Percentiles rank a stretch among this genome's conserved stretches.
Conservation (phyloP, 306 rosid species). For the Geum urbanum region DNA sequence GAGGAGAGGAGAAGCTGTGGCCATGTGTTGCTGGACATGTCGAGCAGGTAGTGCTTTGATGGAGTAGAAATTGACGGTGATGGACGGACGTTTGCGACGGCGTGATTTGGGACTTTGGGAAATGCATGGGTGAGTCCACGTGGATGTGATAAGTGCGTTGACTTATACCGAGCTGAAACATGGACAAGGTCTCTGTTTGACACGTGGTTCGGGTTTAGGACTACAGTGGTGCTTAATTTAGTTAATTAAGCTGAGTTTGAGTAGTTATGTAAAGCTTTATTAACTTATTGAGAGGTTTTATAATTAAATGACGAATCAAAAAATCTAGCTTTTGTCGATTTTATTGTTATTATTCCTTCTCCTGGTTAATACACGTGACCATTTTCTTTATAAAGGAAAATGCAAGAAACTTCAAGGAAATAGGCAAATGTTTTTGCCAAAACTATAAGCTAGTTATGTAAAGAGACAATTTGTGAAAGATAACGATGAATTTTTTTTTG, state of each 20-base stretch:
- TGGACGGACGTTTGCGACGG: background rate
- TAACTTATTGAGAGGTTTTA: background rate
- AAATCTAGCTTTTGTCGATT: background rate
- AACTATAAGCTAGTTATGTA: background rate
- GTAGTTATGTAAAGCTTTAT: no score
- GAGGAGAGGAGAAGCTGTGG: background rate
- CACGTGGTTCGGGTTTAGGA: background rate
- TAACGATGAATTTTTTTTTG: no score
- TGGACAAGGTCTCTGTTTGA: background rate
- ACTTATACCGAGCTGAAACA: conserved; percentile 1
- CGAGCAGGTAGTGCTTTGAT: background rate
- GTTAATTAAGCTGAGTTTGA: background rate
- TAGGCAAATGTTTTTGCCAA: background rate
- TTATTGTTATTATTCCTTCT: background rate
- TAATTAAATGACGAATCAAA: background rate
- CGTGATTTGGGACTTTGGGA: background rate
- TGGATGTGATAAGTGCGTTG: conserved; percentile 10
- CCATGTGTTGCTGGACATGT: conserved; percentile 19
- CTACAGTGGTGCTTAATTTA: background rate
- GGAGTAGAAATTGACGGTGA: background rate
- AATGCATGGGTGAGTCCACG: conserved; percentile 6
- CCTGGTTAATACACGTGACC: background rate
- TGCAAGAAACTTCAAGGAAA: background rate
- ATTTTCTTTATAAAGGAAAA: background rate
- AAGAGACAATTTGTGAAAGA: background rate